phyloP scores from a whole-genome alignment of 2,329 filamentous ascomycete genomes.

The Exophiala alcalophila region DNA sequence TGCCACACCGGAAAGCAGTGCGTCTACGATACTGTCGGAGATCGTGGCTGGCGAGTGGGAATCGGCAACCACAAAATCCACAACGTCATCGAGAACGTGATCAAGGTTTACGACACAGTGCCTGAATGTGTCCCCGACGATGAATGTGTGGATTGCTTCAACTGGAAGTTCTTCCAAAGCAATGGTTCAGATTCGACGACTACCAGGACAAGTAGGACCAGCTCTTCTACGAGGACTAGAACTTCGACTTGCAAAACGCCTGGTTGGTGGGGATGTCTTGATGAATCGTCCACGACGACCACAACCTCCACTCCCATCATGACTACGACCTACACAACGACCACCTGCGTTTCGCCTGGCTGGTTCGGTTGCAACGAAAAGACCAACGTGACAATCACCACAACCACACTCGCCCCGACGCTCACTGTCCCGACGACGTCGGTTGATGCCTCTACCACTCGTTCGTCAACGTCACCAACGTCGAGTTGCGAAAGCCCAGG shows the following conservation, averaged over 20 bases:
- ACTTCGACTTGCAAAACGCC: slow-evolving; percentile 88
- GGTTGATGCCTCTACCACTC: slow-evolving; percentile 28
- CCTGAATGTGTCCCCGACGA: slow-evolving; percentile 74
- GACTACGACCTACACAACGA: slow-evolving; percentile 36
- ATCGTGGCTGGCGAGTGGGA: slow-evolving; percentile 88
- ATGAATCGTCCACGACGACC: slow-evolving; percentile 46
- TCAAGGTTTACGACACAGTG: slow-evolving; percentile 77
- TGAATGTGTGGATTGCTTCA: slow-evolving; percentile 80
- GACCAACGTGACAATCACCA: slow-evolving; percentile 35
- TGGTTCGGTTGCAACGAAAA: slow-evolving; percentile 45
- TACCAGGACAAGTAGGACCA: slow-evolving; percentile 55
- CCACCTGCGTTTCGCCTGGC: slow-evolving; percentile 43
- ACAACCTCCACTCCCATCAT: slow-evolving; percentile 35
- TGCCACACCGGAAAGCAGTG: slow-evolving; percentile 89
- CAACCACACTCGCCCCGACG: slow-evolving; percentile 29
- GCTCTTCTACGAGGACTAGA: slow-evolving; percentile 64
- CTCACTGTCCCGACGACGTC: slow-evolving; percentile 28
- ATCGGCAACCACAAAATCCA: slow-evolving; percentile 89
- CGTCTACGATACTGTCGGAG: slow-evolving; percentile 85
- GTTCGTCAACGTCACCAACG: slow-evolving; percentile 32
- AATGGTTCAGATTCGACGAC: slow-evolving; percentile 79
- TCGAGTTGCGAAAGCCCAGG: slow-evolving; percentile 38
- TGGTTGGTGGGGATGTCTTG: slow-evolving; percentile 76
- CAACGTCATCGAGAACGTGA: slow-evolving; percentile 81
- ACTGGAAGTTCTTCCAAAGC: slow-evolving; percentile 93